Percentiles rank a stretch among this genome's conserved stretches.
These are phyloP conservation scores for Afroboletus lepidellus DNA, from an alignment of 1,284 basidiomycete genomes.

Conservation along the genomic window DNA sequence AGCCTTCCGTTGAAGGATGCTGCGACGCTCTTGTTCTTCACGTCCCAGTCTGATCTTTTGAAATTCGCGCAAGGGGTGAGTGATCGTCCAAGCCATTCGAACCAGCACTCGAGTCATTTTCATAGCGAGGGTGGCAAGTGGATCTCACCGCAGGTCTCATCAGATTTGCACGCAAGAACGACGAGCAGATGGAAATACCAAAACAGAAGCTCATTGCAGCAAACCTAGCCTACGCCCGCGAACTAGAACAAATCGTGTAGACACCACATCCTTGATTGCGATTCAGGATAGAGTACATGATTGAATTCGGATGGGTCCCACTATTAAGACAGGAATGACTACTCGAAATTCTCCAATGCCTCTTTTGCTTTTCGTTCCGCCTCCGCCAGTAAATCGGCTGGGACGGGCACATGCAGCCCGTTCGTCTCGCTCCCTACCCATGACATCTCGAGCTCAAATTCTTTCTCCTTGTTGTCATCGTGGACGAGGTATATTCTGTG, in stretches of 20 bases:
- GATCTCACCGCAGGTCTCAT: conserved; percentile 60
- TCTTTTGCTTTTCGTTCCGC: conserved; percentile 90
- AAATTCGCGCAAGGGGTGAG: conserved; percentile 74
- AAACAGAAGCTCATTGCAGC: conserved; percentile 78
- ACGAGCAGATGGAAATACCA: conserved; percentile 79
- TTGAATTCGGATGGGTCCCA: conserved; percentile 6
- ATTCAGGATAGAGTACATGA: conserved; percentile 13
- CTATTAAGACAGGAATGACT: conserved; percentile 21
- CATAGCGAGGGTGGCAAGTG: conserved; percentile 72
- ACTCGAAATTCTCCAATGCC: conserved; percentile 87
- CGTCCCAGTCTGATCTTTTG: conserved; percentile 71
- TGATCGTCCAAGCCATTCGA: background rate
- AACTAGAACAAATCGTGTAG: conserved; percentile 88
- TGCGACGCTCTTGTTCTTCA: conserved; percentile 86
- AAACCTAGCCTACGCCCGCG: conserved; percentile 76
- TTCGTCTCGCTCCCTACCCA: conserved; percentile 92
- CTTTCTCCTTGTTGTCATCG: conserved; percentile 96
- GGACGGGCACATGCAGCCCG: conserved; percentile 79
- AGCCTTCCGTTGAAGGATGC: conserved; percentile 87
- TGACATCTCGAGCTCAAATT: conserved; percentile 97
- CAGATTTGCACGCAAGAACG: conserved; percentile 66
- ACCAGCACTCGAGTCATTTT: background rate
- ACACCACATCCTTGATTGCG: conserved; percentile 5
- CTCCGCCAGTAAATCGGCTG: conserved; percentile 80
- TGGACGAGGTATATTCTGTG: conserved; percentile 94